Evolutionary conservation across 192 early-diverging fungal species (phyloP).

Genomic region (Spinellus fusiger): DNA sequence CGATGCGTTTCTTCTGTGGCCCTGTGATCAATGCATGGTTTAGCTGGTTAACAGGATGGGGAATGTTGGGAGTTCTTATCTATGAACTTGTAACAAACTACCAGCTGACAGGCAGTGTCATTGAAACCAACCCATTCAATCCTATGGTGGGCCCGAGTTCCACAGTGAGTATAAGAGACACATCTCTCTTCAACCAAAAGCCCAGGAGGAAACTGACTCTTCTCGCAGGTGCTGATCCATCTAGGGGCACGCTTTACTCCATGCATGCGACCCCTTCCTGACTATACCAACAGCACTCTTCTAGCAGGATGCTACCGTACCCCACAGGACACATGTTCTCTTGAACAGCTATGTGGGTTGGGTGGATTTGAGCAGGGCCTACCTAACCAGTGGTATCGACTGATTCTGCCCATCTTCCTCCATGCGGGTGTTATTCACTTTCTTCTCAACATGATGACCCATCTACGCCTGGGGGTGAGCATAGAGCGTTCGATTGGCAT

Average conservation of each 20-base stretch:
- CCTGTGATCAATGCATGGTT: constrained; percentile 37
- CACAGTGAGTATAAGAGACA: constrained; percentile 34
- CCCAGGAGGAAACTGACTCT: not conserved
- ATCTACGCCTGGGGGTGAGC: constrained; percentile 61
- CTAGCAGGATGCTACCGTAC: constrained; percentile 11
- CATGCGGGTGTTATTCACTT: constrained; percentile 80
- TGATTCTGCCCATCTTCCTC: constrained; percentile 76
- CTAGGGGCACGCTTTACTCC: constrained; percentile 74
- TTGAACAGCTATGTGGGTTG: constrained; percentile 59
- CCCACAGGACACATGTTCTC: constrained; percentile 34
- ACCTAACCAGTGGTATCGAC: constrained; percentile 77
- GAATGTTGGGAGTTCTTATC: constrained; percentile 41
- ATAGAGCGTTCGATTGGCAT: constrained; percentile 75
- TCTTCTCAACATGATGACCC: constrained; percentile 67
- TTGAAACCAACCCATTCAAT: constrained; percentile 67
- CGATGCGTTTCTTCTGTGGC: not conserved
- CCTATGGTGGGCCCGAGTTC: constrained; percentile 75
- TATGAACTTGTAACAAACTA: constrained; percentile 51
- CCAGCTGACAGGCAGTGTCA: constrained; percentile 50
- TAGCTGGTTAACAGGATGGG: constrained; percentile 33
- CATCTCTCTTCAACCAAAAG: not conserved
- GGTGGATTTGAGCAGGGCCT: constrained; percentile 37
- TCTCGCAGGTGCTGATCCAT: constrained; percentile 51
- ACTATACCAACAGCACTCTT: constrained; percentile 9
- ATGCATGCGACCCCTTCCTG: constrained; percentile 59